Base-by-base conservation (phyloP, 2,329 filamentous ascomycete genomes). In the Verruconis gallopava region DNA sequence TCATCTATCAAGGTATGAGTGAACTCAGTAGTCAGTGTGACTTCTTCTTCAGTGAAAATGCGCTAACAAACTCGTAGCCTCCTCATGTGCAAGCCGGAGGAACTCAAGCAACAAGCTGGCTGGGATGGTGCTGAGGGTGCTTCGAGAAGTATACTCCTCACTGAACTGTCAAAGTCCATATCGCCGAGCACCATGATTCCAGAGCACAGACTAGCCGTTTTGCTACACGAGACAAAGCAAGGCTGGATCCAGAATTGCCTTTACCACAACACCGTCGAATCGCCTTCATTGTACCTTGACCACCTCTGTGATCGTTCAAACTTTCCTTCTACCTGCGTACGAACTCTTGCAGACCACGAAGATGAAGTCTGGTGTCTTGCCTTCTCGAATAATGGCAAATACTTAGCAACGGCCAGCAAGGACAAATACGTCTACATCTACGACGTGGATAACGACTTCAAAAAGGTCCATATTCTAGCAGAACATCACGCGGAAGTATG, bases 121-220 rank as follows among this genome's bases (percentile, higher is more conserved):
- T 96, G 89, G 88, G 85, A 93, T 56, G 86, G 85, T 12, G 80
- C 85, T 1, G 63, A 72, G 34, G 85, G 82, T 33, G 64, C 75
- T 44, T 94, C 86, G 33, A 77, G 89, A 48, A 76, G 77, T 48
- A 65, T 70, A 13, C 64, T 96, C 3, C 71, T 96, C 15, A 85
- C 83, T 1, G 77, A 91, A 46, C 65, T 96, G 22, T 94, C 88
- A 18, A 85, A 73, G 67, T 94, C 77, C 44, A 93, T 98, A 58
- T 94, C 91, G 1, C 89, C 91, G 0, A 91, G 86, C 3, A 84
- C 94, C 35, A 96, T 98, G 88, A 81, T 98, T 42, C 91, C 91
- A 1, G 85, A 94, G 55, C 84, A 91, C 58, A 79, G 91, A 4
- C 68, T 98, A 35, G 85, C 85, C 2, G 72, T 78, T 22, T 67